Evolutionary conservation across 225 moss, liverwort and hornwort species (phyloP), one percentile per base, ranked within the genome.

Genomic region (Pseudisothecium myosuroides): DNA sequence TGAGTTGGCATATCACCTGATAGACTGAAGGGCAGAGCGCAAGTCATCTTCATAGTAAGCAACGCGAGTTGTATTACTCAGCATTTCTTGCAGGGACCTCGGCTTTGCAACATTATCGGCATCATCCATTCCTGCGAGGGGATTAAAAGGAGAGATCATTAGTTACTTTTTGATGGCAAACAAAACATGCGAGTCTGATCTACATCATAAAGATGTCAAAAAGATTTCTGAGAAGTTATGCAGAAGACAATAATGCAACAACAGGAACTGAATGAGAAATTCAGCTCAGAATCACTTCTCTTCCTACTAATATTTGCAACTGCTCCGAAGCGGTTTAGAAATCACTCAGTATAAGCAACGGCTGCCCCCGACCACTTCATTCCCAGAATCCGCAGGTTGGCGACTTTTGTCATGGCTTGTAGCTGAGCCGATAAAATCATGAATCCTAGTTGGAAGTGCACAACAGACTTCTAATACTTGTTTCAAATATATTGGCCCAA

Each of bases 71-170:
- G 89, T 81, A 85, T 98, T 96, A 47, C 29, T 88, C 64, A 94
- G 34, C 71, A 89, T 94, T 64, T 94, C 91, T 58, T 80, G 19
- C 63, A 93, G 63, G 11, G 94, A 81, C n/a, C 88, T 85, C 63
- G 90, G 87, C 22, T 91, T 93, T 88, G 90, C 92, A 52, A 41
- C 29, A 22, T 92, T 91, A 84, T 98, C 97, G 79, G 82, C 24
- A 23, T 95, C 94, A 86, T 98, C 98, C 94, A 98, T 91, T 32
- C 98, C 97, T 63, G 49, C 55, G n/a, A n/a, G n/a, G n/a, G n/a
- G n/a, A n/a, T n/a, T n/a, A n/a, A n/a, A n/a, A n/a, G n/a, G n/a
- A n/a, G 66, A 88, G 36, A 82, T 72, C 49, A 72, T 72, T 52
- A 74, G 41, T 14, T 62, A 45, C 32, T 24, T 41, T 62, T 66